Conservation (phyloP, 257 asterid genomes). For the Lithospermum erythrorhizon region DNA sequence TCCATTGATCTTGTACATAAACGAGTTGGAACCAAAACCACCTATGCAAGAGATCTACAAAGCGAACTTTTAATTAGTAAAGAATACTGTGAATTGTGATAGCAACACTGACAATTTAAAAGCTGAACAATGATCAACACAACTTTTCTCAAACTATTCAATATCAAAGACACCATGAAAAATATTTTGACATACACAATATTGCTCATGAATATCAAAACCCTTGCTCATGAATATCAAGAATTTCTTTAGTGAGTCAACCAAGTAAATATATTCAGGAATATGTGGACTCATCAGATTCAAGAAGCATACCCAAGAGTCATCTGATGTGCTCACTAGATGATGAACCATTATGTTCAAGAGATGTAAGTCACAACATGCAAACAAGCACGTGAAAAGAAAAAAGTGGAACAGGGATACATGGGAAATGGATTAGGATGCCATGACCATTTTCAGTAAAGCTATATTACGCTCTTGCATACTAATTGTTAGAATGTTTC, state of each 20-base stretch:
- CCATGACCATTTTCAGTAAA: neutral
- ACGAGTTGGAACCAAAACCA: slow-evolving; percentile 85
- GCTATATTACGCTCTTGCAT: too few relatives aligned
- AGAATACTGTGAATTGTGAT: neutral
- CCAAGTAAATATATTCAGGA: too few relatives aligned
- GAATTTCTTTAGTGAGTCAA: neutral
- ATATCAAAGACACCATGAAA: too few relatives aligned
- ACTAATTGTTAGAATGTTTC: neutral
- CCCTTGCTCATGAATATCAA: neutral
- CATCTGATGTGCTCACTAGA: neutral
- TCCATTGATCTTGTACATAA: slow-evolving; percentile 93
- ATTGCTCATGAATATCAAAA: too few relatives aligned
- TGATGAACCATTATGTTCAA: too few relatives aligned
- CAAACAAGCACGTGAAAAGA: neutral
- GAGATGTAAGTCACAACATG: too few relatives aligned
- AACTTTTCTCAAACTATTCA: too few relatives aligned
- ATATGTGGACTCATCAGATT: neutral
- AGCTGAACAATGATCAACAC: neutral
- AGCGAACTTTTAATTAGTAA: slow-evolving; percentile 8
- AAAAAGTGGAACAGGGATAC: neutral
- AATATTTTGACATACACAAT: too few relatives aligned
- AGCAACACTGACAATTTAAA: neutral
- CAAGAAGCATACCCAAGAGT: neutral
- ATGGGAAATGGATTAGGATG: neutral
- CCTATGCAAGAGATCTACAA: slow-evolving; percentile 95